Evolutionary conservation across 805 yeast genomes (phyloP).

Genomic region (Kodamaea jinghongensis): DNA sequence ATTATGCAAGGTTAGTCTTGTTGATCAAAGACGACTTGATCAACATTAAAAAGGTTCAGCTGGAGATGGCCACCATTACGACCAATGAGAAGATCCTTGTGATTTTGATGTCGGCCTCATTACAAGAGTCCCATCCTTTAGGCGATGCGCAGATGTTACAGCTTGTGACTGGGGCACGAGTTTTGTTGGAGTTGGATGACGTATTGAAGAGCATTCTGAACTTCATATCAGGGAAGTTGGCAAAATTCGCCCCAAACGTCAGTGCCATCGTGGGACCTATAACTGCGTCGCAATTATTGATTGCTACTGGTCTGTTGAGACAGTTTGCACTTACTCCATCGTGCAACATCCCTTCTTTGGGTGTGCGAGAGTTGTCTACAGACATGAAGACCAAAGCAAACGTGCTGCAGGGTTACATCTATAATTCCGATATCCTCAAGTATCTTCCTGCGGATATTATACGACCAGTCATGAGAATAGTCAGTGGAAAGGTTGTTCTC

Average conservation of each 20-base stretch:
- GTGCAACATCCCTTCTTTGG: constrained; percentile 80
- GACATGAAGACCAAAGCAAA: constrained; percentile 24
- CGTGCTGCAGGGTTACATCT: constrained; percentile 66
- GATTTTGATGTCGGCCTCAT: constrained; percentile 66
- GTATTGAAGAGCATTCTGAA: constrained; percentile 44
- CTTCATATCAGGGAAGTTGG: constrained; percentile 56
- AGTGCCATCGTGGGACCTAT: constrained; percentile 68
- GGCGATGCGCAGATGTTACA: constrained; percentile 31
- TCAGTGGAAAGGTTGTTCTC: constrained; percentile 74
- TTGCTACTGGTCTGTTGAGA: constrained; percentile 64
- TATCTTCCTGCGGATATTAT: constrained; percentile 55
- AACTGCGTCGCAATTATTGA: constrained; percentile 69
- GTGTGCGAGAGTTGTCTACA: constrained; percentile 45
- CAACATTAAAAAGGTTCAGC: constrained; percentile 27
- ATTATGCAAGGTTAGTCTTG: constrained; percentile 54
- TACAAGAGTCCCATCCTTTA: constrained; percentile 8
- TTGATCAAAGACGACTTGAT: constrained; percentile 49
- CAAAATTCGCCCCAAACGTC: constrained; percentile 74
- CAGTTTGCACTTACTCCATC: constrained; percentile 71
- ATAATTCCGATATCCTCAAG: constrained; percentile 56
- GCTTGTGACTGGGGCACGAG: constrained; percentile 45
- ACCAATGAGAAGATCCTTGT: constrained; percentile 68
- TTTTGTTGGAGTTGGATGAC: constrained; percentile 45
- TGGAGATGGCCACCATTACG: constrained; percentile 41
- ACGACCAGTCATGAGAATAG: constrained; percentile 70